Evolutionary conservation across 108 stramenopile species (phyloP).

Genomic region (Phaeodactylum tricornutum): DNA sequence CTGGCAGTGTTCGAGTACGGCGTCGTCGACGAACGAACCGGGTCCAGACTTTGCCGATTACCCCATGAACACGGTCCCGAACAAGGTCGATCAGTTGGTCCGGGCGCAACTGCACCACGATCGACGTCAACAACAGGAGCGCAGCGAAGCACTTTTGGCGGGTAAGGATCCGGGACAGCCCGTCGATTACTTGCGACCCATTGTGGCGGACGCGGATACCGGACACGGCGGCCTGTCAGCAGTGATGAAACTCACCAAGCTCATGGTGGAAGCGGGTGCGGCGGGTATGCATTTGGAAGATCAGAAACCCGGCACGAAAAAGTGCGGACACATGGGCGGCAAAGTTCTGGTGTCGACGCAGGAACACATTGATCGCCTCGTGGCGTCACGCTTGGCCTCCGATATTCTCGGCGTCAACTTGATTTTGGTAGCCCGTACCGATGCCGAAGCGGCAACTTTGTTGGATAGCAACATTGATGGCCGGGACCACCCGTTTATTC

Average conservation of each 20-base stretch:
- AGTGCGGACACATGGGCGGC: constrained; percentile 95
- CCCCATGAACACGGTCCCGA: constrained; percentile 84
- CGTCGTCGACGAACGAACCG: constrained; percentile 89
- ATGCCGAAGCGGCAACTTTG: constrained; percentile 95
- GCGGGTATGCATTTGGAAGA: constrained; percentile 81
- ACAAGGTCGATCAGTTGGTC: constrained; percentile 92
- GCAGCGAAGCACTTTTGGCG: constrained; percentile 43
- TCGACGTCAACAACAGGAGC: constrained; percentile 84
- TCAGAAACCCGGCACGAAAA: constrained; percentile 93
- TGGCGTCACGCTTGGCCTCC: constrained; percentile 84
- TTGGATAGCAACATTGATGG: constrained; percentile 91
- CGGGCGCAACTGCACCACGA: constrained; percentile 91
- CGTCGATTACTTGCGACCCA: constrained; percentile 89
- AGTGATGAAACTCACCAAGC: constrained; percentile 92
- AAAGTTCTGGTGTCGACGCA: constrained; percentile 91
- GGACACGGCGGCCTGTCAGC: constrained; percentile 86
- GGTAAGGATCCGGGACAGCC: constrained; percentile 45
- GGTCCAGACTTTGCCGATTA: constrained; percentile 79
- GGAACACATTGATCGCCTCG: constrained; percentile 91
- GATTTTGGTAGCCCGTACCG: constrained; percentile 87
- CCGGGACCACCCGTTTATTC: constrained; percentile 94
- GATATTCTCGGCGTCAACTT: constrained; percentile 84
- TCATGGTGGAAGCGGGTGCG: constrained; percentile 92
- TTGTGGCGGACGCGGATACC: constrained; percentile 94
- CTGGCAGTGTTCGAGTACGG: constrained; percentile 92